These are phyloP conservation scores for Lyophyllum semitale DNA, from an alignment of 768 basidiomycete species.

Conservation along the genomic window DNA sequence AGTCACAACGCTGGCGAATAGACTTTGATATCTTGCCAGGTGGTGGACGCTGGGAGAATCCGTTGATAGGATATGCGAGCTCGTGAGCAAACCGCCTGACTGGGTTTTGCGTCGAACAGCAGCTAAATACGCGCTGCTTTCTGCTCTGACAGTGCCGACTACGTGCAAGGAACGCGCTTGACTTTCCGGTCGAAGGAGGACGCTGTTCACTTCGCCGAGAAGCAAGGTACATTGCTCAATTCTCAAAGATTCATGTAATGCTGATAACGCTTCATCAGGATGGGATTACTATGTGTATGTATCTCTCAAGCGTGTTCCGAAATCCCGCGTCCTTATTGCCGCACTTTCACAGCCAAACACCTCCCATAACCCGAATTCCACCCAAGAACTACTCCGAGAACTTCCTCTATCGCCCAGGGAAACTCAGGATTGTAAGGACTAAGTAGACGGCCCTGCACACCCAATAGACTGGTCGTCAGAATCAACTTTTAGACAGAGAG, in stretches of 20 bases:
- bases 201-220: constrained; percentile 94
- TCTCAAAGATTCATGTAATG: constrained; percentile 5
- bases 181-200: constrained; percentile 87
- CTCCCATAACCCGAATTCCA: constrained; percentile 66
- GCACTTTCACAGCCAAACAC: constrained; percentile 47
- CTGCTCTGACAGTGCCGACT: constrained; percentile 91
- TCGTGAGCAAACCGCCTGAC: constrained; percentile 61
- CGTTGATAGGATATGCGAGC: constrained; percentile 95
- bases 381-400: constrained; percentile 93
- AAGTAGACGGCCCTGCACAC: constrained; percentile 66
- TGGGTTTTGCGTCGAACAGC: not conserved
- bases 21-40: constrained; percentile 94
- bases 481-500: too few relatives aligned
- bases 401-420: constrained; percentile 79
- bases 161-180: constrained; percentile 89
- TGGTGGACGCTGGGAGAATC: constrained; percentile 95
- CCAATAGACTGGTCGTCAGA: too few relatives aligned
- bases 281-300: constrained; percentile 93
- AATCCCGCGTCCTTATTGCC: constrained; percentile 11
- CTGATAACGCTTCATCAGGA: constrained; percentile 45
- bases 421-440: constrained; percentile 82
- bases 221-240: constrained; percentile 67
- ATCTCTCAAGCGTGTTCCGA: not conserved
- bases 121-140: constrained; percentile 2
- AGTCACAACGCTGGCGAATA: constrained; percentile 88